A percentile compares a stretch with the other conserved stretches of the same genome.
phyloP scores from a whole-genome alignment of 148 eudicot species.

The Rhododendron simsii region DNA sequence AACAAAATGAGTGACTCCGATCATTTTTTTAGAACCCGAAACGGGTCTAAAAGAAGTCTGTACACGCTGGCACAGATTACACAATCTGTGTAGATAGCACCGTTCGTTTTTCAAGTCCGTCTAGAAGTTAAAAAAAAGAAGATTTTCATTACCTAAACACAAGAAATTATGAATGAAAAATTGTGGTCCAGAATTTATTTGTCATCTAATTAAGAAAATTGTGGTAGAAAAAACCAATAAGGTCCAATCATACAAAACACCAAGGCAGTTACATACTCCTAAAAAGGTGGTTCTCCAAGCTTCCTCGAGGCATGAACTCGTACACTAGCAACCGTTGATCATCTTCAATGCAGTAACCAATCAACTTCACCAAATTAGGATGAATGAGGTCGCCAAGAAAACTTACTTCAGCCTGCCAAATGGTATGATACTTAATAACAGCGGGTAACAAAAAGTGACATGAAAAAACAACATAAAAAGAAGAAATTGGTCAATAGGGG shows the following conservation, averaged over 20 bases:
- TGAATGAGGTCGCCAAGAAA: constrained; percentile 63
- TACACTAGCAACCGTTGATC: constrained; percentile 69
- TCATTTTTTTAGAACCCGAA: too few species aligned
- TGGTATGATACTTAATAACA: not conserved
- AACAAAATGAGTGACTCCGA: too few species aligned
- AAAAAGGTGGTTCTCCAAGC: constrained; percentile 74
- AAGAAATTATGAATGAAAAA: not conserved
- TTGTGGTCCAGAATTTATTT: not conserved
- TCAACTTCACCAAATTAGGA: constrained; percentile 59
- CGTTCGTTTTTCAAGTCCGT: too few species aligned
- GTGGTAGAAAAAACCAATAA: not conserved
- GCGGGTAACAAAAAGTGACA: not conserved
- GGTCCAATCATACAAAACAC: not conserved
- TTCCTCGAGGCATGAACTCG: constrained; percentile 75
- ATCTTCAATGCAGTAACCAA: constrained; percentile 77
- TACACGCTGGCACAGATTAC: too few species aligned
- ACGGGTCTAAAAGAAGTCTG: too few species aligned
- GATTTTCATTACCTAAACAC: not conserved
- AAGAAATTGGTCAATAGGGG: not conserved
- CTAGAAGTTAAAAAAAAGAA: not conserved
- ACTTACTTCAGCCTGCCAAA: constrained; percentile 69
- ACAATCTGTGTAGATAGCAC: too few species aligned
- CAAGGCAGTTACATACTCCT: constrained; percentile 47
- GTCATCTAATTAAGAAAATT: not conserved
- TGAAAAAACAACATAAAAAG: not conserved